phyloP scores from a whole-genome alignment of 805 yeast genomes.

The Wickerhamomyces queroliae region DNA sequence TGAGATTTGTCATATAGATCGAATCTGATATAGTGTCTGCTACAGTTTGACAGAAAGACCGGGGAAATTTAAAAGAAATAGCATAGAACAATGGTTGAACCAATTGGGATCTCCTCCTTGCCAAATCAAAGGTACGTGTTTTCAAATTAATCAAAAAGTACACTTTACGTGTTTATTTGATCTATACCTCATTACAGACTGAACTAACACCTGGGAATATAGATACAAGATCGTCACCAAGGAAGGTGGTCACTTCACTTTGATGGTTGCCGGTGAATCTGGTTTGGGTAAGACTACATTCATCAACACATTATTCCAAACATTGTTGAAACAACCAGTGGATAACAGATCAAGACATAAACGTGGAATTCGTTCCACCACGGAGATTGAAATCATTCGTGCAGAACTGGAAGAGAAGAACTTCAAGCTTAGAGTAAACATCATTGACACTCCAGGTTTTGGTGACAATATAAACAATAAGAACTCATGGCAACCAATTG shows the following conservation, averaged over 20 bases:
- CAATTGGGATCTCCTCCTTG: slow-evolving; percentile 24
- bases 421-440: slow-evolving; percentile 68
- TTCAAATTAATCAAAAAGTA: no score
- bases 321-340: slow-evolving; percentile 53
- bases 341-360: slow-evolving; percentile 37
- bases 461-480: slow-evolving; percentile 86
- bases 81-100: slow-evolving; percentile 16
- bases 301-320: slow-evolving; percentile 78
- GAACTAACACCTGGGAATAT: slow-evolving; percentile 7
- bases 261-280: slow-evolving; percentile 88
- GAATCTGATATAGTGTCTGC: no score
- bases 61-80: neutral
- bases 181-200: neutral
- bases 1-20: no score
- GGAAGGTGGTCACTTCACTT: slow-evolving; percentile 68
- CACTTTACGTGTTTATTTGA: neutral
- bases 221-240: slow-evolving; percentile 72
- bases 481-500: slow-evolving; percentile 80
- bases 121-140: slow-evolving; percentile 24
- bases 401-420: slow-evolving; percentile 84
- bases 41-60: neutral
- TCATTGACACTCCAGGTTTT: slow-evolving; percentile 91
- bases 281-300: slow-evolving; percentile 93
- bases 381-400: slow-evolving; percentile 71
- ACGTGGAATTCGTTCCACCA: slow-evolving; percentile 61